Evolutionary conservation across 179 eudicot genomes (phyloP).

Genomic region (Camellia oleifera): DNA sequence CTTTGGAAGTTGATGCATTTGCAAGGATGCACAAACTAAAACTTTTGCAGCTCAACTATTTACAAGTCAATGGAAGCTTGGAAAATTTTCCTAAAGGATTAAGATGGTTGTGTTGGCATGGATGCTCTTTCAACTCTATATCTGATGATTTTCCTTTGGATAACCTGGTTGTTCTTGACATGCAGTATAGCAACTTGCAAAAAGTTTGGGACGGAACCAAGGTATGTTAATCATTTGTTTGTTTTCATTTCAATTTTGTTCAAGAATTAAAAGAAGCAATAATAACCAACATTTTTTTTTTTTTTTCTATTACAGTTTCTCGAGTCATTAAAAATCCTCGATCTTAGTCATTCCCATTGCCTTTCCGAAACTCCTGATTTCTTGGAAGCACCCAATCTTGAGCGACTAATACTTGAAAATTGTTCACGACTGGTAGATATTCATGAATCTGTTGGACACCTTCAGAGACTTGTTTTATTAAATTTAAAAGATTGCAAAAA

Average conservation of each 20-base stretch:
- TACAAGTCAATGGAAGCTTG: too few species aligned
- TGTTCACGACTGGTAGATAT: not conserved
- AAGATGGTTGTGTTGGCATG: slow-evolving; percentile 3
- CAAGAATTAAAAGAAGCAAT: too few species aligned
- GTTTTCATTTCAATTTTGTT: too few species aligned
- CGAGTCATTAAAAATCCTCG: not conserved
- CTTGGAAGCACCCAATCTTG: not conserved
- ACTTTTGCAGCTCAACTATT: too few species aligned
- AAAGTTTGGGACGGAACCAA: too few species aligned
- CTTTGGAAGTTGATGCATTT: not conserved
- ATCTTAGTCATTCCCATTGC: not conserved
- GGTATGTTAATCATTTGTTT: too few species aligned
- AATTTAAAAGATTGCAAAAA: not conserved
- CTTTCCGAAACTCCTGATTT: slow-evolving; percentile 9
- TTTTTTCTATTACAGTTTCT: not conserved
- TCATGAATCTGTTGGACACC: slow-evolving; percentile 10
- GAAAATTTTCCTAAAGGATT: too few species aligned
- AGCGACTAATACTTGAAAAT: too few species aligned
- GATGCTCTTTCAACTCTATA: not conserved
- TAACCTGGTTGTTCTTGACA: too few species aligned
- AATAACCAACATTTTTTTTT: too few species aligned
- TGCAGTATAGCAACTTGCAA: too few species aligned
- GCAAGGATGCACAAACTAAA: not conserved
- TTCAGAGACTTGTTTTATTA: not conserved
- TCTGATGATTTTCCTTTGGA: not conserved